Base-by-base conservation (phyloP, 495 filamentous ascomycete species). In the Penicillium coffeae region DNA sequence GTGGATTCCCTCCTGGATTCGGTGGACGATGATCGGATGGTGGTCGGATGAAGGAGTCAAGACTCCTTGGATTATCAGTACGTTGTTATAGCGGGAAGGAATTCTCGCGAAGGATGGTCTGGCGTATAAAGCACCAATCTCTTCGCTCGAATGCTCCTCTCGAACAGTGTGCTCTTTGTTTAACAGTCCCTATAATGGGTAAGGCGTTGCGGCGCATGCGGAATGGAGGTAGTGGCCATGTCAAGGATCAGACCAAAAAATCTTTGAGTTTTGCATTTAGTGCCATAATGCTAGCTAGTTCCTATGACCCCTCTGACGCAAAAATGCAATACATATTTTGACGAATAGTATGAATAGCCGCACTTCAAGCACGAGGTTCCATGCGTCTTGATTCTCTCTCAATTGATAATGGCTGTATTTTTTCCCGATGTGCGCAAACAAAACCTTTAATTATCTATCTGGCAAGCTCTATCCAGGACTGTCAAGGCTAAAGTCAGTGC, bases 1-100 rank as follows among this genome's bases (percentile, higher is more conserved):
- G 85, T 50, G 87, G 87, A 39, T 87, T 83, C 65, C 85, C 84
- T 48, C 78, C 83, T n/a, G 88, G 89, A 18, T 93, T 91, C 52
- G 83, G 80, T 42, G 82, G 88, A 53, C 74, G 87, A 71, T 88
- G 77, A 81, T 68, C 56, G 46, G 40, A 53, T 50, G 43, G 8
- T 14, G 50, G 19, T 47, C 45, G 52, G 45, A 45, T 41, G 45
- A 59, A 51, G 45, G 42, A 42, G 51, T 54, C 60, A 50, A 37
- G 47, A 56, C 42, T 50, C 50, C 59, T 54, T 32, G 58, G 32
- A 50, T 54, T 25, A 37, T 51, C 46, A 47, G 48, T 55, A 33
- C 60, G 50, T 44, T 60, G 46, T 55, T 34, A 45, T 36, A n/a
- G 44, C 50, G 19, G 38, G 44, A 52, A 45, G 9, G 36, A 34